Conservation (phyloP, 2,329 filamentous ascomycete genomes). For the Pyrenochaeta sp. region DNA sequence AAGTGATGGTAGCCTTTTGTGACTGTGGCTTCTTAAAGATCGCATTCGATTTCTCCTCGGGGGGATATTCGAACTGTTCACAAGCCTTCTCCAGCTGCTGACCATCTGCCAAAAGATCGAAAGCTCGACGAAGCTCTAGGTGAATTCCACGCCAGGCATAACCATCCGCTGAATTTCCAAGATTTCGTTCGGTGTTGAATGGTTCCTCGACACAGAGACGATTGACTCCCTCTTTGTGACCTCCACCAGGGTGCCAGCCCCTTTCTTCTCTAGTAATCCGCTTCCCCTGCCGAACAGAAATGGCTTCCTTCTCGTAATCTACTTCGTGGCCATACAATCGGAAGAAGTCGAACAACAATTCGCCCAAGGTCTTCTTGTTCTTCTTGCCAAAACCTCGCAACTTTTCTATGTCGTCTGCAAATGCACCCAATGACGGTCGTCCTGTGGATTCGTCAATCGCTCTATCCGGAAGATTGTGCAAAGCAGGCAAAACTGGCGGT, state of each 20-base stretch:
- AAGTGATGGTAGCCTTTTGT: slow-evolving; percentile 62
- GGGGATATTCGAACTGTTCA: slow-evolving; percentile 86
- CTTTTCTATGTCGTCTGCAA: slow-evolving; percentile 84
- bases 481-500: slow-evolving; percentile 81
- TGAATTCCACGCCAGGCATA: slow-evolving; percentile 93
- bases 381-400: slow-evolving; percentile 75
- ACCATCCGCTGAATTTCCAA: slow-evolving; percentile 96
- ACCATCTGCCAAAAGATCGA: slow-evolving; percentile 75
- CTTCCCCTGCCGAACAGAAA: slow-evolving; percentile 85
- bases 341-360: slow-evolving; percentile 95
- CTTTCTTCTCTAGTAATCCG: slow-evolving; percentile 84
- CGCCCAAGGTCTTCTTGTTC: slow-evolving; percentile 83
- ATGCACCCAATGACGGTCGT: slow-evolving; percentile 67
- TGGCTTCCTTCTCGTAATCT: slow-evolving; percentile 81
- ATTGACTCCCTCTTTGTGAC: slow-evolving; percentile 64
- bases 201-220: slow-evolving; percentile 95
- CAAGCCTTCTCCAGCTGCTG: slow-evolving; percentile 84
- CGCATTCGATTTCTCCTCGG: slow-evolving; percentile 69
- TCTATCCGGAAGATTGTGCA: slow-evolving; percentile 76
- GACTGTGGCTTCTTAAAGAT: slow-evolving; percentile 62
- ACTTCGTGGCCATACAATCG: slow-evolving; percentile 93
- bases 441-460: slow-evolving; percentile 69
- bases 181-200: slow-evolving; percentile 86
- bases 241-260: slow-evolving; percentile 75
- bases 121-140: slow-evolving; percentile 85